Evolutionary conservation across 352 stramenopile species (phyloP), one percentile per base, ranked within the genome.

Genomic region (Globisporangium nodosum): DNA sequence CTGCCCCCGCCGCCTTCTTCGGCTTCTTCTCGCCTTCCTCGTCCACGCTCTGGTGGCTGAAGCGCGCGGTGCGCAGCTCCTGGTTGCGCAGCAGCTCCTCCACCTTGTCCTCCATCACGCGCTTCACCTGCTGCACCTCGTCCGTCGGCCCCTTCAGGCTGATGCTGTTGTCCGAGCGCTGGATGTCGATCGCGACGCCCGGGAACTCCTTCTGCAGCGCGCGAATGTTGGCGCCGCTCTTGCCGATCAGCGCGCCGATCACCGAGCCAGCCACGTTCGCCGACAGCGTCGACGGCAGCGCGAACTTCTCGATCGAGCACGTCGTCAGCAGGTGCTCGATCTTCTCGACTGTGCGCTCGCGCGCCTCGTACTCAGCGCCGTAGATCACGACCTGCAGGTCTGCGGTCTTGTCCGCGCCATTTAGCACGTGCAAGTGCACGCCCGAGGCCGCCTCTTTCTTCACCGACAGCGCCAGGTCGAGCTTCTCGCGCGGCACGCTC

Each of bases 191-290:
- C 59, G 73, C 71, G 7, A 88, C 78, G 21, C 71, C 63, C 0
- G 73, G 61, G 60, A 85, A 88, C 50, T 87, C 66, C 42, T 78
- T 79, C 58, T 90, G 83, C 47, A 92, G 54, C 15, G 73, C 75
- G 43, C 70, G 68, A 53, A 92, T 92, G 54, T 92, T 89, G 20
- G 78, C 79, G 12, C 83, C 83, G 45, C 75, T 87, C 69, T 90
- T 92, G 54, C 83, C 83, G 51, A 92, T 92, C 21, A 92, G 49
- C 49, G 80, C 79, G 21, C 83, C 83, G 24, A 90, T 54, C 58
- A 92, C 78, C n/a, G 69, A 76, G 49, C 63, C 70, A 11, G 63
- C 64, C 30, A 63, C 73, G 11, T 62, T 65, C 33, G 74, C 39
- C 1, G 71, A 76, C 1, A 73, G 64, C 11, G 62, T 68, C 16